Percentiles rank a stretch among this genome's conserved stretches.
Conservation (phyloP, 2,329 filamentous ascomycete genomes). For the Microcyclospora tardicrescens region DNA sequence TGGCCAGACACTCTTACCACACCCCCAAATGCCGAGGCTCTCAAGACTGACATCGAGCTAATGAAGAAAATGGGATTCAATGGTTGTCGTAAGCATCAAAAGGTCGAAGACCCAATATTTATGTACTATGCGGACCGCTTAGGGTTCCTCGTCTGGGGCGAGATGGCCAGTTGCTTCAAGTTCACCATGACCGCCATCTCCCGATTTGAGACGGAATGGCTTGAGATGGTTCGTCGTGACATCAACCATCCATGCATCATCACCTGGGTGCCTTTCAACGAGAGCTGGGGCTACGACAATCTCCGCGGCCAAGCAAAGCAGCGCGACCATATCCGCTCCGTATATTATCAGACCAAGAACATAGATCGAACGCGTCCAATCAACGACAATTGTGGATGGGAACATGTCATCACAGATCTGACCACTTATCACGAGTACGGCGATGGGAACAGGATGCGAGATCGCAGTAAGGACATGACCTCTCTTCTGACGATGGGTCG, state of each 20-base stretch:
- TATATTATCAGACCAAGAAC: constrained; percentile 52
- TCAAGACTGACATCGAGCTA: constrained; percentile 42
- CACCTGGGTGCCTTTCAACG: constrained; percentile 55
- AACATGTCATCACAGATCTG: constrained; percentile 51
- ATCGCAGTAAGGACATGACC: constrained; percentile 41
- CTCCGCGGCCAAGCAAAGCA: constrained; percentile 45
- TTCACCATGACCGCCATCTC: constrained; percentile 47
- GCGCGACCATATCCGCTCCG: constrained; percentile 48
- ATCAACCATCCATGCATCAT: constrained; percentile 54
- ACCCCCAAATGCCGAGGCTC: constrained; percentile 34
- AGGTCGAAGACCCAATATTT: constrained; percentile 49
- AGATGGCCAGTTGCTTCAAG: constrained; percentile 52
- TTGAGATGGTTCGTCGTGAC: constrained; percentile 47
- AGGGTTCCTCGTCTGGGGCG: constrained; percentile 51
- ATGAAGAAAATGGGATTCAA: constrained; percentile 51
- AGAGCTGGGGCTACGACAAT: constrained; percentile 50
- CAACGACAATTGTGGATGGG: constrained; percentile 63
- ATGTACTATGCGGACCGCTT: constrained; percentile 49
- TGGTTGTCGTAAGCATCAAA: constrained; percentile 52
- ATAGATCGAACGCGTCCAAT: constrained; percentile 51
- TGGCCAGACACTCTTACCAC: constrained; percentile 51
- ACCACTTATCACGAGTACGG: constrained; percentile 58
- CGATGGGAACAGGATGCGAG: constrained; percentile 43
- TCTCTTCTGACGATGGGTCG: constrained; percentile 45
- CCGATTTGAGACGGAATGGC: constrained; percentile 53